Conservation (phyloP, 257 asterid genomes). For the Datura wrightii region DNA sequence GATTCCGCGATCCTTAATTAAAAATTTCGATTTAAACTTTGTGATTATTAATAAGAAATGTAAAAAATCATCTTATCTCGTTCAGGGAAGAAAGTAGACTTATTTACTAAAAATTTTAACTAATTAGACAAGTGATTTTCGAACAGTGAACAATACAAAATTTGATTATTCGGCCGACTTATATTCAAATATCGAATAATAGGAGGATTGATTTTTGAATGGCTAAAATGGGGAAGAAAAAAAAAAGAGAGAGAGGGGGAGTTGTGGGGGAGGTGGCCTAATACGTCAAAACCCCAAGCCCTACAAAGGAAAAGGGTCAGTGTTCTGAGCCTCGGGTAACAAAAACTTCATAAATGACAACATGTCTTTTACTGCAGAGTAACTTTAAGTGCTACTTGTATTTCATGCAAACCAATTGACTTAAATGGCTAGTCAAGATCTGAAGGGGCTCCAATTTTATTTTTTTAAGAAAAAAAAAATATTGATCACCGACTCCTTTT, state of each 20-base stretch:
- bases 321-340: constrained; percentile 39
- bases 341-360: constrained; percentile 36
- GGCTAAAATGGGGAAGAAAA: too few species aligned
- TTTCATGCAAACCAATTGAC: constrained; percentile 34
- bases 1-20: neutral
- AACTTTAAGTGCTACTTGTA: constrained; percentile 30
- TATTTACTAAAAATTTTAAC: neutral
- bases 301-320: constrained; percentile 47
- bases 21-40: neutral
- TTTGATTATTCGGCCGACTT: too few species aligned
- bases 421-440: constrained; percentile 23
- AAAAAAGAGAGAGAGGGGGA: neutral
- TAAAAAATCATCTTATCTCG: too few species aligned
- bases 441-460: neutral
- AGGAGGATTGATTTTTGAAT: too few species aligned
- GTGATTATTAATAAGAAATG: too few species aligned
- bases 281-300: constrained; percentile 70
- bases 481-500: constrained; percentile 1
- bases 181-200: too few species aligned
- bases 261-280: constrained; percentile 48
- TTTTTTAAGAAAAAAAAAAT: neutral
- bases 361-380: constrained; percentile 14
- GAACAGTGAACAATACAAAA: too few species aligned
- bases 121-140: neutral
- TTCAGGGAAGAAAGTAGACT: too few species aligned